These are phyloP conservation scores for Adansonia gregorii DNA, from an alignment of 441 rosid genomes.

Conservation along the genomic window DNA sequence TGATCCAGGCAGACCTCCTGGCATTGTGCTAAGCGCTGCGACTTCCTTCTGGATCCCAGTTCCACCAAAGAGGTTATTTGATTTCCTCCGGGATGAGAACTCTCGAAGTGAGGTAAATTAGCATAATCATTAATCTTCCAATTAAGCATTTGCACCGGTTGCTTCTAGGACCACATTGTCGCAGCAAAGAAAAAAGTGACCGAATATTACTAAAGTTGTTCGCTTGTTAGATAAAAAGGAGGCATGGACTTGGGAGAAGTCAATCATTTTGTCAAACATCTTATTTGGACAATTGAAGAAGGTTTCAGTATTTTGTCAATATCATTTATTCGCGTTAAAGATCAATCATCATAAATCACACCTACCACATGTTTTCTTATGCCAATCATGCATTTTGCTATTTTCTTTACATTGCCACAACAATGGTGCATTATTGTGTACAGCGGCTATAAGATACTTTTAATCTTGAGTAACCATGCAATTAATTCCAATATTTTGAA, in stretches of 20 bases:
- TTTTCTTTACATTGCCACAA: background rate
- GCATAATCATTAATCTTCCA: background rate
- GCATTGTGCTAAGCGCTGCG: constrained; percentile 65
- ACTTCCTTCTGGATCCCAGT: constrained; percentile 70
- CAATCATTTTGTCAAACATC: background rate
- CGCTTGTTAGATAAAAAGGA: background rate
- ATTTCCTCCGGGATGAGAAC: constrained; percentile 62
- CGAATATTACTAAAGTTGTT: background rate
- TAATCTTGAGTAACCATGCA: too few relatives aligned
- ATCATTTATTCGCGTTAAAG: background rate
- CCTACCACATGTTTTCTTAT: background rate
- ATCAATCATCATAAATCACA: background rate
- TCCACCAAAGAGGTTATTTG: constrained; percentile 48
- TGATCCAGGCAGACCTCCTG: constrained; percentile 56
- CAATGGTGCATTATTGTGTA: background rate
- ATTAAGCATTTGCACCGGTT: background rate
- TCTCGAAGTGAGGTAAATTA: constrained; percentile 47
- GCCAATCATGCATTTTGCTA: background rate
- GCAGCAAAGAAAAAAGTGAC: background rate
- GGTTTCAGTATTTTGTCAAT: background rate
- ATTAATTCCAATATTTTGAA: too few relatives aligned
- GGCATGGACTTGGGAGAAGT: background rate
- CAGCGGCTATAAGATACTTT: too few relatives aligned
- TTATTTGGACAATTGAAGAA: background rate
- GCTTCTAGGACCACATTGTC: too few relatives aligned